These are phyloP conservation scores for Penicillium flavigenum DNA, from an alignment of 495 filamentous ascomycete species.

Conservation along the genomic window DNA sequence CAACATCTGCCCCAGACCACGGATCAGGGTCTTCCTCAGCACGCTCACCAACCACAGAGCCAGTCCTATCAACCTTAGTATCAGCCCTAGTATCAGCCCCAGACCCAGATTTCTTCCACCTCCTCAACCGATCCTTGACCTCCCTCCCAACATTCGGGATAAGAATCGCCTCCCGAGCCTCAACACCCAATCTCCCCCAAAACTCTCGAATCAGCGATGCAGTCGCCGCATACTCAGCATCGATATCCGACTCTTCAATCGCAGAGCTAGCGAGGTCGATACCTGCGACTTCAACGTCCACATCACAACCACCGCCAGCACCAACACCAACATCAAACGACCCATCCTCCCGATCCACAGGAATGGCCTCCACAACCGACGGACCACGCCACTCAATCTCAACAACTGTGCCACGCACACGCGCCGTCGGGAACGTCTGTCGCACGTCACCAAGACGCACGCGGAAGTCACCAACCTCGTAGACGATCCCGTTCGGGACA, in stretches of 20 bases:
- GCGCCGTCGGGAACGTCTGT: constrained; percentile 39
- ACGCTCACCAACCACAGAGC: constrained; percentile 7
- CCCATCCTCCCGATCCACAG: constrained; percentile 8
- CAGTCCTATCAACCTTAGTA: constrained; percentile 9
- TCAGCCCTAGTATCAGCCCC: constrained; percentile 4
- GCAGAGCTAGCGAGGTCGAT: constrained; percentile 33
- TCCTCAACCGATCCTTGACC: constrained; percentile 33
- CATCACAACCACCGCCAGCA: neutral
- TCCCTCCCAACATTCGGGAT: constrained; percentile 45
- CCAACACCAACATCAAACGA: neutral
- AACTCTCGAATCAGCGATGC: constrained; percentile 46
- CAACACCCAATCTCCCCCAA: constrained; percentile 37
- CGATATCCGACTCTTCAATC: constrained; percentile 42
- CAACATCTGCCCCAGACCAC: constrained; percentile 44
- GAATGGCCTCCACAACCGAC: constrained; percentile 36
- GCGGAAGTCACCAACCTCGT: constrained; percentile 47
- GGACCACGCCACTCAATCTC: constrained; percentile 47
- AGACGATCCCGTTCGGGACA: constrained; percentile 43
- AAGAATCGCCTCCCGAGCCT: constrained; percentile 43
- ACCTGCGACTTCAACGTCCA: constrained; percentile 11
- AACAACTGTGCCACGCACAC: constrained; percentile 43
- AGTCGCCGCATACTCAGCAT: constrained; percentile 42
- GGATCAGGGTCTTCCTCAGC: constrained; percentile 38
- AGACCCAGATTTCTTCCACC: constrained; percentile 16
- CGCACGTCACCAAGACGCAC: constrained; percentile 47